Base-by-base conservation (phyloP, 495 filamentous ascomycete species). In the Tuber umbilicatum region DNA sequence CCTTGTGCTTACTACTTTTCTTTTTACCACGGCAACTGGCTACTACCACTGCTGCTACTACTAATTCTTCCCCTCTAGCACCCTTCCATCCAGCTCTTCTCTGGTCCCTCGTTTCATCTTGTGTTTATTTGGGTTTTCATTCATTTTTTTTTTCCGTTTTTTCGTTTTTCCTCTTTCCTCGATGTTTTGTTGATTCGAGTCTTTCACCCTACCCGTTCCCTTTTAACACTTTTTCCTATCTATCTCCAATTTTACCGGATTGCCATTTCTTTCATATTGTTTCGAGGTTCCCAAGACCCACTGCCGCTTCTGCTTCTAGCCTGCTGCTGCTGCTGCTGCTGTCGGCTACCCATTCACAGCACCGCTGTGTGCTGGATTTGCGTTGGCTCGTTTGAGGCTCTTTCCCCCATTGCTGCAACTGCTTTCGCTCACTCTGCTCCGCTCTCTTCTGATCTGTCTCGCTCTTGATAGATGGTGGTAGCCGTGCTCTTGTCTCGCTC, bases 171-270 rank as follows among this genome's bases (percentile, higher is more conserved):
- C 79, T 42, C 21, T 70, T 70, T 72, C 70, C 43, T 73, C 71
- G 80, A 78, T 76, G 78, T 75, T 80, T 76, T 79, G 75, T 83
- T 81, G 82, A 83, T 82, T 82, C 82, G 82, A 81, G 71, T 80
- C 83, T 81, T 81, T 83, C 77, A 69, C 74, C 75, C 78, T 78
- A 16, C 73, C 45, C 31, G 40, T 70, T 70, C 74, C 71, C 79
- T 75, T 76, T 79, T 69, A 64, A 73, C 74, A 70, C 78, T 81
- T 73, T 40, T 60, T 50, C 75, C 78, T 75, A 38, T 72, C 75
- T 78, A 74, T 78, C 72, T 69, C 83, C 84, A 84, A 84, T 84
- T 47, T 72, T 72, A 31, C 55, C 55, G 55, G 55, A 64, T 64
- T 64, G 55, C 4, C 55, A 64, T 76, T 64, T 42, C 64, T 23